These are phyloP conservation scores for Ophiocordyceps robertsii DNA, from an alignment of 2,329 filamentous ascomycete species.

Conservation along the genomic window DNA sequence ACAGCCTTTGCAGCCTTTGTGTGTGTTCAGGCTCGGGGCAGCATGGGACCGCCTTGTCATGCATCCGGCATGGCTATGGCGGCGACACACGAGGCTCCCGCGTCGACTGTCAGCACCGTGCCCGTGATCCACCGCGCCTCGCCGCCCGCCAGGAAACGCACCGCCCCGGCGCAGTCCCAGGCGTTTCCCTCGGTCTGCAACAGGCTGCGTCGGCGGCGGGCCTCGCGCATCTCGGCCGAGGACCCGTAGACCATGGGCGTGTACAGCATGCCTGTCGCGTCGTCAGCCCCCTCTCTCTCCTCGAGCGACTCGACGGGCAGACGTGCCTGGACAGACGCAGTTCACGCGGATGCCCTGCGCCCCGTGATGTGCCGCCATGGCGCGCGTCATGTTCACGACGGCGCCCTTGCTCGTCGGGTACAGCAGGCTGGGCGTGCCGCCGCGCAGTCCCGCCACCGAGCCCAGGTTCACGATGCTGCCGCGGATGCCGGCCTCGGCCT, in stretches of 20 bases:
- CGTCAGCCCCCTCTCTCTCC: neutral
- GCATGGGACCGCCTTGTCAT: too few relatives aligned
- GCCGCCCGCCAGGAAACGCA: slow-evolving; percentile 24
- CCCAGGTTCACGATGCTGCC: slow-evolving; percentile 50
- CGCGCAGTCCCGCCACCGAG: slow-evolving; percentile 41
- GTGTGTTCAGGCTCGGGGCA: too few relatives aligned
- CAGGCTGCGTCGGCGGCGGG: slow-evolving; percentile 23
- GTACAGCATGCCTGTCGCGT: slow-evolving; percentile 19
- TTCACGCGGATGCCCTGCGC: slow-evolving; percentile 32
- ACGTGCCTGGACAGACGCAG: slow-evolving; percentile 28
- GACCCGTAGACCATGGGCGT: slow-evolving; percentile 35
- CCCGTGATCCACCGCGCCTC: slow-evolving; percentile 31
- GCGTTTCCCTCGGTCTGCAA: slow-evolving; percentile 27
- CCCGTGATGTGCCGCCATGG: slow-evolving; percentile 37
- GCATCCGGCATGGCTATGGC: neutral
- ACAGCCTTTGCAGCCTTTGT: too few relatives aligned
- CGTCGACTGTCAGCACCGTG: slow-evolving; percentile 25
- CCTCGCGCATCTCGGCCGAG: slow-evolving; percentile 21
- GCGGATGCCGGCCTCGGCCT: slow-evolving; percentile 21
- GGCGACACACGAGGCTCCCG: slow-evolving; percentile 18
- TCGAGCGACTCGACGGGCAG: neutral
- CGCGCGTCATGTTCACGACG: slow-evolving; percentile 35
- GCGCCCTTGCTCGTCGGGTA: slow-evolving; percentile 35
- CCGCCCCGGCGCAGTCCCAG: slow-evolving; percentile 27
- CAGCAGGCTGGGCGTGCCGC: slow-evolving; percentile 28